Percentiles rank a stretch among this genome's conserved stretches.
Evolutionary conservation across 164 flowering plant genomes (phyloP).

Genomic region (Liriodendron chinense): DNA sequence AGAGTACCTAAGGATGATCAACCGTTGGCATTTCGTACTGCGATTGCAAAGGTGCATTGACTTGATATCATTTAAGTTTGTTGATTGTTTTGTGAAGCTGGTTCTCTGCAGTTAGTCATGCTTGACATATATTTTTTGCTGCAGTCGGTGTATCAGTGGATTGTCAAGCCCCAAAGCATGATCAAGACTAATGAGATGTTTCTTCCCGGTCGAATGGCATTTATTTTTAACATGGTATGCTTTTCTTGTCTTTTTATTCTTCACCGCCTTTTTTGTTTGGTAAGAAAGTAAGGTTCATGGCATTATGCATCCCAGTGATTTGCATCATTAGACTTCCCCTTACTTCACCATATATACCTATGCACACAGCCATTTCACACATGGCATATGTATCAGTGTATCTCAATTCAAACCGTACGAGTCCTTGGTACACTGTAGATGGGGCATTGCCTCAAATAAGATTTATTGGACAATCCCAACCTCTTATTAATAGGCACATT

Average conservation of each 20-base stretch:
- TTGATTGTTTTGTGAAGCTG: conserved; percentile 1
- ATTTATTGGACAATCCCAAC: too few species aligned
- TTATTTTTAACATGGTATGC: conserved; percentile 80
- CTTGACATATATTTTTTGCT: conserved; percentile 21
- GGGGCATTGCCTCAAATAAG: too few species aligned
- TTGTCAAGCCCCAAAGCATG: conserved; percentile 80
- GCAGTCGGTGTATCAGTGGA: conserved; percentile 92
- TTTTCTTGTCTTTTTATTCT: not conserved
- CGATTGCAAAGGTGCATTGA: conserved; percentile 69
- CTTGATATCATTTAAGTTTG: not conserved
- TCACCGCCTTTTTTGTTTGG: not conserved
- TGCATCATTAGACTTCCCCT: not conserved
- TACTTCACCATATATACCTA: too few species aligned
- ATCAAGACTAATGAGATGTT: conserved; percentile 94
- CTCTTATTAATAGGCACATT: too few species aligned
- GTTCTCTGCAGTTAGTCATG: conserved; percentile 4
- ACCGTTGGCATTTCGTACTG: conserved; percentile 77
- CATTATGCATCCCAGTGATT: not conserved
- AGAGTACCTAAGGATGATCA: conserved; percentile 77
- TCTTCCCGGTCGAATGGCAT: conserved; percentile 94
- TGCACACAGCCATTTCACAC: too few species aligned
- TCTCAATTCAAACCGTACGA: too few species aligned
- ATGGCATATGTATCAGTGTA: too few species aligned
- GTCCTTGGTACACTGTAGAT: too few species aligned
- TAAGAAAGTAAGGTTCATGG: too few species aligned